phyloP scores from a whole-genome alignment of 2,329 filamentous ascomycete species.

The Venturia pyrina region DNA sequence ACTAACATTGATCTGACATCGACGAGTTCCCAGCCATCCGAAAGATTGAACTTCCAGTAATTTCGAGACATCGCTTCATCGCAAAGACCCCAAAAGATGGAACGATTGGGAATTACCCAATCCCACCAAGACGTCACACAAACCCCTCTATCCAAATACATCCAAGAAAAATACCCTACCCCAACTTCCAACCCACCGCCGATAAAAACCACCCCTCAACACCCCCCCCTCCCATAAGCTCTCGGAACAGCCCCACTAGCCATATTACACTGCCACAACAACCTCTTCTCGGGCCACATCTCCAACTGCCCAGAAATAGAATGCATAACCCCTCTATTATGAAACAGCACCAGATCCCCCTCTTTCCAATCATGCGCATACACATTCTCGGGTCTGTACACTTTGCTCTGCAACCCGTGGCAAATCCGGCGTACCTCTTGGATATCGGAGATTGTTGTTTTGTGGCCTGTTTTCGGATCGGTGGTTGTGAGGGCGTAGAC shows the following conservation, averaged over 20 bases:
- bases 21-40: no score
- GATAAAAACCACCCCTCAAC: no score
- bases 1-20: no score
- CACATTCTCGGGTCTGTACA: conserved; percentile 21
- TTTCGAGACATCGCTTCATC: no score
- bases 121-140: neutral
- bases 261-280: conserved; percentile 8
- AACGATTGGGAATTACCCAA: neutral
- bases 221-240: neutral
- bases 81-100: neutral
- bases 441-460: conserved; percentile 16
- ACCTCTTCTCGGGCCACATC: neutral
- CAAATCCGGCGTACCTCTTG: conserved; percentile 19
- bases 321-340: conserved; percentile 25
- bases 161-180: neutral
- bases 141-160: neutral
- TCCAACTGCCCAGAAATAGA: conserved; percentile 22
- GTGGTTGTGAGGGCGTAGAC: conserved; percentile 17
- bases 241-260: neutral
- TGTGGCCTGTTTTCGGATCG: conserved; percentile 16
- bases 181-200: neutral
- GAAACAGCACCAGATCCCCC: conserved; percentile 18
- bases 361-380: conserved; percentile 25
- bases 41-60: no score
- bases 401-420: conserved; percentile 19